Base-by-base conservation (phyloP, 257 asterid genomes). In the Echites panduratus region DNA sequence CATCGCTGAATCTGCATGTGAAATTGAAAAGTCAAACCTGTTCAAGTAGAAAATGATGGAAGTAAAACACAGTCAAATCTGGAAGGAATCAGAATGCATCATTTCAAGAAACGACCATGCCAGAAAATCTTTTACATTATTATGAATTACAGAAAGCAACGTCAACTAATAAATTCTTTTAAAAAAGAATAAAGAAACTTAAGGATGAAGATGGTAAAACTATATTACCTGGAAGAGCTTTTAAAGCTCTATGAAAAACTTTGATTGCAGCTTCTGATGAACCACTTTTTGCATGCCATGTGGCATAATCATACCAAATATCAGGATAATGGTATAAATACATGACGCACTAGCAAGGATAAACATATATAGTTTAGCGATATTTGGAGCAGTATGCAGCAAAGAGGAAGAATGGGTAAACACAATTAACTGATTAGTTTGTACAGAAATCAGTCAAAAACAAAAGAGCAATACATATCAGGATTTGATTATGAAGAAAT, bases 271-370 rank as follows among this genome's bases (percentile, higher is more conserved):
- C 79, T 67, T 92, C 97, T 73, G 80, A 70, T 45, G 98, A 92
- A 75, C 97, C 98, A 85, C 82, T 82, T 80, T 79, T 89, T 76
- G 96, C 96, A 76, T 95, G 97, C 98, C 98, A 92, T 78, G 80
- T 89, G 76, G 99, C 97, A 83, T 86, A 95, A 75, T 92, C 97
- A 75, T 95, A 95, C 99, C 99, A 95, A 76, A 95, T 85, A 79
- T 95, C 99, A 64, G 99, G 98, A 83, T 90, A 90, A 84, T 95
- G 98, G 82, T 92, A 95, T 78, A 95, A 77, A 83, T 88, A 92
- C 99, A 95, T 88, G 85, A 95, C 95, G 83, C 98, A 90, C 99
- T 95, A 69, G 81, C 79, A 85, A 70, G 72, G 80, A 35, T 4
- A 32, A 80, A 84, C 62, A 77, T 62, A 66, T 62, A 29, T 73